A percentile compares a stretch with the other conserved stretches of the same genome.
These are phyloP conservation scores for Neurospora intermedia DNA, from an alignment of 495 filamentous ascomycete genomes.

Conservation along the genomic window DNA sequence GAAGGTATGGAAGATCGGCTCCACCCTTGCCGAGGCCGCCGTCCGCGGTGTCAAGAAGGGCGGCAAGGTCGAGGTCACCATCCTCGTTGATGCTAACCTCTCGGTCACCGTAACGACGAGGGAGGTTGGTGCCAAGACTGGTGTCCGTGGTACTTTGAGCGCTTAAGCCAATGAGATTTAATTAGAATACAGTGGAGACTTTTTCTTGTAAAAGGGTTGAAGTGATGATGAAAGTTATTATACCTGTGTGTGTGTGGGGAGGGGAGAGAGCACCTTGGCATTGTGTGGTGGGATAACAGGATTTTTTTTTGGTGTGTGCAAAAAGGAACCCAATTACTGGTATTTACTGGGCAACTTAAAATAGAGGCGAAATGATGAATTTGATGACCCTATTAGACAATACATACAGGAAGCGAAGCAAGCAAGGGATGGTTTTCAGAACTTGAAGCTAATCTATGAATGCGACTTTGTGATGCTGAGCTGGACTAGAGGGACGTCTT, in stretches of 20 bases:
- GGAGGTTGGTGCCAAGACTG: conserved; percentile 77
- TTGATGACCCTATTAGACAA: background rate
- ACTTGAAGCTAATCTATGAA: background rate
- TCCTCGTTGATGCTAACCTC: conserved; percentile 73
- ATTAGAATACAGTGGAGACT: background rate
- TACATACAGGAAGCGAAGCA: background rate
- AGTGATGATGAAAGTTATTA: background rate
- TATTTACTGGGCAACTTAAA: background rate
- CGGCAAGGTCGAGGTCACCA: conserved; percentile 81
- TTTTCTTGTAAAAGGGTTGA: background rate
- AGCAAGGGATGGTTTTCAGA: background rate
- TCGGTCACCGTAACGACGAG: conserved; percentile 66
- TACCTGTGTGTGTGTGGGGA: background rate
- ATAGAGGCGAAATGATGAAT: background rate
- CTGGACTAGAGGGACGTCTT: background rate
- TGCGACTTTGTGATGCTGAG: background rate
- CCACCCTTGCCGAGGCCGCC: conserved; percentile 74
- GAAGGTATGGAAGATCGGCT: conserved; percentile 85
- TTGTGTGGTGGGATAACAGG: background rate
- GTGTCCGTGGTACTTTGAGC: conserved; percentile 59
- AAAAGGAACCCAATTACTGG: background rate
- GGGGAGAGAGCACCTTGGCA: background rate
- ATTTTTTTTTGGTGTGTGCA: background rate
- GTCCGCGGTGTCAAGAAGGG: conserved; percentile 77
- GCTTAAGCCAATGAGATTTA: conserved; percentile 5